A percentile compares a stretch with the other conserved stretches of the same genome.
Conservation (phyloP, 345 rosid genomes). For the Linum usitatissimum region DNA sequence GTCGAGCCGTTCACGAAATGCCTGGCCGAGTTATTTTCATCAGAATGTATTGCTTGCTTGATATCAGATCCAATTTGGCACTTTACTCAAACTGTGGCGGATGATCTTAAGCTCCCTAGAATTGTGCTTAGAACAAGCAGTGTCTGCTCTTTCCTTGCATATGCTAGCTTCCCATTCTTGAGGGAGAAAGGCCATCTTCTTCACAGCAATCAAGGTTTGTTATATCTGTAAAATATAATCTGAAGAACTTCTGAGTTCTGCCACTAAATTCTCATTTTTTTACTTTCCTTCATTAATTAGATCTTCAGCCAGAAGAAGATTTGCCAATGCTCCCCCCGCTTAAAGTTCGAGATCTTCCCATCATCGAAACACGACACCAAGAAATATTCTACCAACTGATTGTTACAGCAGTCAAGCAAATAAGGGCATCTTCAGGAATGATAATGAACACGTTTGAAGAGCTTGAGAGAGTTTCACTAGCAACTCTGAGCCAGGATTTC, state of each 20-base stretch:
- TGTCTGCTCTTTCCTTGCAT: slow-evolving; percentile 24
- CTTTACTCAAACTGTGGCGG: slow-evolving; percentile 25
- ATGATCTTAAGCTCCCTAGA: slow-evolving; percentile 28
- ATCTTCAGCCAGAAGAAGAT: slow-evolving; percentile 14
- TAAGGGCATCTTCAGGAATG: slow-evolving; percentile 22
- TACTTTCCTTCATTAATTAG: slow-evolving; percentile 10
- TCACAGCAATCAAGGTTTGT: too few species aligned
- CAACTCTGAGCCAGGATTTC: not conserved
- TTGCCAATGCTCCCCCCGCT: slow-evolving; percentile 25
- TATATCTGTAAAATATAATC: too few species aligned
- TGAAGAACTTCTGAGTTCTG: too few species aligned
- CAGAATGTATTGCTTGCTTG: slow-evolving; percentile 31
- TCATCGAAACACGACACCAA: slow-evolving; percentile 7
- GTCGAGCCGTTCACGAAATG: slow-evolving; percentile 25
- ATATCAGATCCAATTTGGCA: slow-evolving; percentile 37
- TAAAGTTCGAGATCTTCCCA: slow-evolving; percentile 34
- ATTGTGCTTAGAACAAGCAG: slow-evolving; percentile 35
- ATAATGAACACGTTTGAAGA: slow-evolving; percentile 28
- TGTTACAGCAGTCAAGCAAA: slow-evolving; percentile 6
- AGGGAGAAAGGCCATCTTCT: slow-evolving; percentile 23
- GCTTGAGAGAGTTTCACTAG: slow-evolving; percentile 16
- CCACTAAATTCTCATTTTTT: not conserved
- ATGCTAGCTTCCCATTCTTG: slow-evolving; percentile 18
- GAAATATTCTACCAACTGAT: slow-evolving; percentile 15
- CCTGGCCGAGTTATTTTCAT: slow-evolving; percentile 26